Percentiles rank a stretch among this genome's conserved stretches.
These are phyloP conservation scores for Blastobotrys elegans DNA, from an alignment of 1,139 yeast species.

Conservation along the genomic window DNA sequence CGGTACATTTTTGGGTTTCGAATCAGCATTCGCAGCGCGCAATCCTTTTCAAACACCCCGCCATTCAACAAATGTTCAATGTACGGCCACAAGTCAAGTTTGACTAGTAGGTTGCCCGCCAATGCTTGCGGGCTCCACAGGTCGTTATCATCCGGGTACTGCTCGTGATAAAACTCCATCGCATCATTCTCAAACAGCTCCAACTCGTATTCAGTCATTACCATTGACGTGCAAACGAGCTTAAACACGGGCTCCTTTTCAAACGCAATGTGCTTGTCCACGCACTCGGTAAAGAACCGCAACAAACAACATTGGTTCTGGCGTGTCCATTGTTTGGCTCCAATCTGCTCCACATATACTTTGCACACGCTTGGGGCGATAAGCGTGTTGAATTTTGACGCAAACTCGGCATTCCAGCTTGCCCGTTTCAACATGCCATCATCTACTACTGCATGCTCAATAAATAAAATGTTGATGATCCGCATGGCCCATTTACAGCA, in stretches of 20 bases:
- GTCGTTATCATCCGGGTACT: constrained; percentile 13
- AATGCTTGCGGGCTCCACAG: constrained; percentile 4
- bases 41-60: constrained; percentile 6
- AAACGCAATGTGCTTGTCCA: neutral
- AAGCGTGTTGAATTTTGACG: constrained; percentile 8
- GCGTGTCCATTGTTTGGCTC: constrained; percentile 1
- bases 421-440: neutral
- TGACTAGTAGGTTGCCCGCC: neutral
- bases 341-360: constrained; percentile 2
- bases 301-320: constrained; percentile 13
- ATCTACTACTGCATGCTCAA: constrained; percentile 11
- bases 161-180: constrained; percentile 2
- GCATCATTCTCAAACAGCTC: constrained; percentile 18
- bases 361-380: constrained; percentile 18
- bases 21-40: constrained; percentile 4
- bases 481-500: constrained; percentile 20
- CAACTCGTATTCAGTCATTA: constrained; percentile 14
- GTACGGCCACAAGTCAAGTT: neutral
- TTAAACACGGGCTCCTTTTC: neutral
- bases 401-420: neutral
- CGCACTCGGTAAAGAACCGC: constrained; percentile 14
- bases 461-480: constrained; percentile 16
- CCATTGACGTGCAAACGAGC: constrained; percentile 4
- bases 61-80: neutral
- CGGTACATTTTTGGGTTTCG: neutral